phyloP scores from a whole-genome alignment of 768 basidiomycete species.

The Botryobasidium botryosum region DNA sequence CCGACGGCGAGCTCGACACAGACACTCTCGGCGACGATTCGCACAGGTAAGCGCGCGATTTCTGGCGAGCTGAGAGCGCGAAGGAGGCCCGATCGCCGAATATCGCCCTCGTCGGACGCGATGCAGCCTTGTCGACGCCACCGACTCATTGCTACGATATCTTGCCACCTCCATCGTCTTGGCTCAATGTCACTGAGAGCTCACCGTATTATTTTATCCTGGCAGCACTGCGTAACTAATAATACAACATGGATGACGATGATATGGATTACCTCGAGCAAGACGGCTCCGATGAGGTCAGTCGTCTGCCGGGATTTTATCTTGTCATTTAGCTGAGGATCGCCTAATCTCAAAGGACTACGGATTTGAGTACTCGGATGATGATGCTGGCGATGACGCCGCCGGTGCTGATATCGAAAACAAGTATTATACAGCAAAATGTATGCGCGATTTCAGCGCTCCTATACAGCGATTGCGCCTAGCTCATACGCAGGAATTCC shows the following conservation, averaged over 20 bases:
- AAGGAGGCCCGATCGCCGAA: too few species aligned
- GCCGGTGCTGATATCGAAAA: slow-evolving; percentile 88
- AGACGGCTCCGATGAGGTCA: slow-evolving; percentile 69
- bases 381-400: slow-evolving; percentile 52
- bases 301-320: slow-evolving; percentile 9
- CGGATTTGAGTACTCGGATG: slow-evolving; percentile 92
- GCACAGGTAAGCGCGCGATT: too few species aligned
- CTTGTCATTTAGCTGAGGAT: slow-evolving; percentile 3
- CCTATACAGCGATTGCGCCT: background rate
- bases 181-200: too few species aligned
- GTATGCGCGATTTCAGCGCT: slow-evolving; percentile 28
- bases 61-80: too few species aligned
- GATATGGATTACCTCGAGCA: slow-evolving; percentile 84
- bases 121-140: too few species aligned
- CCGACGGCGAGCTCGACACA: too few species aligned
- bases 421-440: slow-evolving; percentile 94
- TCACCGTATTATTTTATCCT: too few species aligned
- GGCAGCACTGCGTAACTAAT: too few species aligned
- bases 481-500: background rate
- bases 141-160: too few species aligned
- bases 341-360: slow-evolving; percentile 39
- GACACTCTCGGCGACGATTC: too few species aligned
- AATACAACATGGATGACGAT: slow-evolving; percentile 64
- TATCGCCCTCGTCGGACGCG: too few species aligned
- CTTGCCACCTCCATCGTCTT: too few species aligned